Percentiles rank a stretch among this genome's conserved stretches.
phyloP scores from a whole-genome alignment of 2,329 filamentous ascomycete species.

The Neoarthrinium moseri region DNA sequence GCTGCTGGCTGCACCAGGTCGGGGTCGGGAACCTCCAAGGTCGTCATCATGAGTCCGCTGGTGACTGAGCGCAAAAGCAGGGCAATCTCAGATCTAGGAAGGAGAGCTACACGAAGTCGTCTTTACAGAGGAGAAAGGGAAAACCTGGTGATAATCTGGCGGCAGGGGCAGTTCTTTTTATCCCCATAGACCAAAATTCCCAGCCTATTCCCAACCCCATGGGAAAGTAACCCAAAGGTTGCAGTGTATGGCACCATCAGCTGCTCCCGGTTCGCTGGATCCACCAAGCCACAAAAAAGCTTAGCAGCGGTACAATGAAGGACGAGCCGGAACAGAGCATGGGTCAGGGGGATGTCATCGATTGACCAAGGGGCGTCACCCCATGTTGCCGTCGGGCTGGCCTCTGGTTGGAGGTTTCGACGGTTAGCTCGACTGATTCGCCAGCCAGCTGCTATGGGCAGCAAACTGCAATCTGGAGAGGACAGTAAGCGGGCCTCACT shows the following conservation, averaged over 20 bases:
- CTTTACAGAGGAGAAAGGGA: neutral
- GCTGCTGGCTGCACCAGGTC: slow-evolving; percentile 20
- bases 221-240: neutral
- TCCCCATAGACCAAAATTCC: neutral
- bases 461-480: no score
- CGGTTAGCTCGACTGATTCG: no score
- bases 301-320: slow-evolving; percentile 1
- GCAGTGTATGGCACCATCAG: slow-evolving; percentile 4
- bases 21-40: slow-evolving; percentile 23
- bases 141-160: neutral
- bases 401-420: no score
- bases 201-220: slow-evolving; percentile 3
- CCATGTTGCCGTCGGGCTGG: no score
- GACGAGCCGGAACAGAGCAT: neutral
- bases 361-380: neutral
- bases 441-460: no score
- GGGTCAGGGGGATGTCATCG: neutral
- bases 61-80: neutral
- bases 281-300: neutral
- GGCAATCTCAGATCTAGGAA: neutral
- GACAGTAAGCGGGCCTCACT: slow-evolving; percentile 7
- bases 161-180: slow-evolving; percentile 1
- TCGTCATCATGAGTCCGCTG: slow-evolving; percentile 20
- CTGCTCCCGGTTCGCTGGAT: slow-evolving; percentile 1
- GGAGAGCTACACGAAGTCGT: no score